Conservation (phyloP, 1,139 yeast genomes). For the Blastobotrys proliferans region DNA sequence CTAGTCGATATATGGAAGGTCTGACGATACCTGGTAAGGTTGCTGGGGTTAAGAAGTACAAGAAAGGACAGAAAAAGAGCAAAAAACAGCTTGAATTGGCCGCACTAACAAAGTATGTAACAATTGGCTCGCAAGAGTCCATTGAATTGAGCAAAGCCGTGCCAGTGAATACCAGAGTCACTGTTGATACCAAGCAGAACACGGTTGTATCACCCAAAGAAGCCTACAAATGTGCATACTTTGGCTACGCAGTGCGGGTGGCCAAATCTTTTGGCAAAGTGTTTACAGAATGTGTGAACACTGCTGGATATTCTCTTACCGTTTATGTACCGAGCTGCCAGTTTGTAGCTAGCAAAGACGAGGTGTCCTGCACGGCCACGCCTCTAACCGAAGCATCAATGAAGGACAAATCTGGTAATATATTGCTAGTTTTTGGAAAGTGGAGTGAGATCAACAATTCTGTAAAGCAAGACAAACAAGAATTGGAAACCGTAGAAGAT, state of each 20-base stretch:
- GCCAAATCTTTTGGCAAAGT: conserved; percentile 58
- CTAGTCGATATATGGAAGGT: conserved; percentile 53
- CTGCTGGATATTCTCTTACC: conserved; percentile 68
- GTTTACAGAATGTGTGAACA: conserved; percentile 64
- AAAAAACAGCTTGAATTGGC: conserved; percentile 25
- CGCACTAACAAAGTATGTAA: conserved; percentile 61
- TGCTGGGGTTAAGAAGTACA: conserved; percentile 41
- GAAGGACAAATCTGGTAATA: conserved; percentile 25
- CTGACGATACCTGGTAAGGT: conserved; percentile 57
- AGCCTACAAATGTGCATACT: conserved; percentile 59
- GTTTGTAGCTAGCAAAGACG: conserved; percentile 16
- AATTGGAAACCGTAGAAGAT: conserved; percentile 50
- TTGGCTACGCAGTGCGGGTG: conserved; percentile 73
- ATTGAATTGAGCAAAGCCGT: conserved; percentile 61
- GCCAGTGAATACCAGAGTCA: conserved; percentile 76
- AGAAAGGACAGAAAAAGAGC: conserved; percentile 30
- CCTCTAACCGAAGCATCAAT: background rate
- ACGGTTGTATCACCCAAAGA: conserved; percentile 66
- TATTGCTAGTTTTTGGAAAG: conserved; percentile 59
- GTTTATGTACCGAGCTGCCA: conserved; percentile 66
- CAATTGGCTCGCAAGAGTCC: conserved; percentile 59
- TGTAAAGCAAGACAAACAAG: conserved; percentile 46
- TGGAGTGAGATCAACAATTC: conserved; percentile 53
- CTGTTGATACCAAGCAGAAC: conserved; percentile 61
- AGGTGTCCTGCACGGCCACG: conserved; percentile 1